A percentile compares a stretch with the other conserved stretches of the same genome.
Conservation (phyloP, 2,329 filamentous ascomycete genomes). For the Capronia epimyces region DNA sequence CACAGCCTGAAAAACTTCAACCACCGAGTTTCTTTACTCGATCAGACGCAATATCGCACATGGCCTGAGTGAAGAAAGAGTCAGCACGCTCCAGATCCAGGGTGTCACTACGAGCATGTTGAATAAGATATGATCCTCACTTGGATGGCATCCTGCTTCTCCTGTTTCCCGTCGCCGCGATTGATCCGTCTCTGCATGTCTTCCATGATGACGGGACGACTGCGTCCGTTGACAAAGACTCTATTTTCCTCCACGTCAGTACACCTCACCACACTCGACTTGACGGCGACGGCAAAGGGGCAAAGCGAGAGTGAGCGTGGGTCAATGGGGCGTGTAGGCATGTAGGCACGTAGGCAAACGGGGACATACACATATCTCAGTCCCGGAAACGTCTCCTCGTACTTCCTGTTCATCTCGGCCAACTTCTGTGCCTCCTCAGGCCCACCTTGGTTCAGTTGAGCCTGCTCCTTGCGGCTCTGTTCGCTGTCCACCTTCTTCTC, state of each 20-base stretch:
- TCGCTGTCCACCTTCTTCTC: constrained; percentile 76
- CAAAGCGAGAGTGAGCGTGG: not conserved
- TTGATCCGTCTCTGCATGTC: constrained; percentile 74
- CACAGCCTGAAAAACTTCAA: not conserved
- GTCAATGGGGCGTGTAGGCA: not conserved
- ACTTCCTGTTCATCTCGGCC: constrained; percentile 63
- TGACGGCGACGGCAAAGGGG: not conserved
- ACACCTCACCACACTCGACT: not conserved
- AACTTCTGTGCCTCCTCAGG: constrained; percentile 52
- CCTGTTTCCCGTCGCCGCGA: constrained; percentile 58
- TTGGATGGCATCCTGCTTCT: constrained; percentile 69
- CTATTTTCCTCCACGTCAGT: constrained; percentile 33
- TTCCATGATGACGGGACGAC: constrained; percentile 67
- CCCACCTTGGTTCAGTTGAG: constrained; percentile 57
- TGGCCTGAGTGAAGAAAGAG: constrained; percentile 54
- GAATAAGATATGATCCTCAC: constrained; percentile 41
- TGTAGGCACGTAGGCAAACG: not conserved
- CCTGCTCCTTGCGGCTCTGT: constrained; percentile 76
- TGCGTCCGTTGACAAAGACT: constrained; percentile 82
- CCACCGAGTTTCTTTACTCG: constrained; percentile 59
- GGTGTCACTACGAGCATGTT: too few relatives aligned
- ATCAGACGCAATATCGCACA: constrained; percentile 85
- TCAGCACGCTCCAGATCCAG: not conserved
- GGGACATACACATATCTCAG: constrained; percentile 67
- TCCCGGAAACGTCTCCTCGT: constrained; percentile 75